A percentile compares a stretch with the other conserved stretches of the same genome.
These are phyloP conservation scores for Talaromyces sp. DNA, from an alignment of 2,329 filamentous ascomycete species.

Conservation along the genomic window DNA sequence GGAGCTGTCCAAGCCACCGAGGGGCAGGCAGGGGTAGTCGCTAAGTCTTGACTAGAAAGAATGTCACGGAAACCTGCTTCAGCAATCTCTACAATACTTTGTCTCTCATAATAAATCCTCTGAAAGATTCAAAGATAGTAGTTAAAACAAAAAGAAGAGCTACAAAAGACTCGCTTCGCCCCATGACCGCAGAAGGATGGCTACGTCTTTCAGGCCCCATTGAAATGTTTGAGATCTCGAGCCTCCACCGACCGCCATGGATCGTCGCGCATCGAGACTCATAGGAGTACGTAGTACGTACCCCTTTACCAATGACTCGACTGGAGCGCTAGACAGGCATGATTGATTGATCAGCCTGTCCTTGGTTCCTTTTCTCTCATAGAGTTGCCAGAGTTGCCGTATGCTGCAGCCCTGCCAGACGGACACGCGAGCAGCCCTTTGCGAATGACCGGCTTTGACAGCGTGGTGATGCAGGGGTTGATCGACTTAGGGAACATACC, in stretches of 20 bases:
- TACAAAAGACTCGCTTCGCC: neutral
- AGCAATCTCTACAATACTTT: neutral
- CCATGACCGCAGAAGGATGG: neutral
- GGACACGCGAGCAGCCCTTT: slow-evolving; percentile 12
- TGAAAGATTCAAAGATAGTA: neutral
- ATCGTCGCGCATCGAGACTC: neutral
- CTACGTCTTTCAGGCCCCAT: neutral
- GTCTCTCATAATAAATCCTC: neutral
- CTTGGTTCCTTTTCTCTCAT: neutral
- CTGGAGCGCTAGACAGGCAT: neutral
- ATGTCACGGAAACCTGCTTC: neutral
- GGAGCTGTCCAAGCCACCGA: neutral
- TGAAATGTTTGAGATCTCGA: neutral
- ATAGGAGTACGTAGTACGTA: too few species aligned
- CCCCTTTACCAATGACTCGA: neutral
- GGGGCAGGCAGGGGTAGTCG: neutral
- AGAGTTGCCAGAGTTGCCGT: neutral
- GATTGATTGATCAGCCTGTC: too few species aligned
- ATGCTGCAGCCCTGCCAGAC: neutral
- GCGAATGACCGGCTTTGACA: slow-evolving; percentile 1
- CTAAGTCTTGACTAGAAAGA: neutral
- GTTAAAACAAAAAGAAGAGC: too few species aligned
- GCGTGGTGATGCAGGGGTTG: slow-evolving; percentile 14
- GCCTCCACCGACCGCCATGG: slow-evolving; percentile 14
- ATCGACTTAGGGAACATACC: neutral